A percentile compares a stretch with the other conserved stretches of the same genome.
phyloP scores from a whole-genome alignment of 2,329 filamentous ascomycete genomes.

The Neurospora sp. region DNA sequence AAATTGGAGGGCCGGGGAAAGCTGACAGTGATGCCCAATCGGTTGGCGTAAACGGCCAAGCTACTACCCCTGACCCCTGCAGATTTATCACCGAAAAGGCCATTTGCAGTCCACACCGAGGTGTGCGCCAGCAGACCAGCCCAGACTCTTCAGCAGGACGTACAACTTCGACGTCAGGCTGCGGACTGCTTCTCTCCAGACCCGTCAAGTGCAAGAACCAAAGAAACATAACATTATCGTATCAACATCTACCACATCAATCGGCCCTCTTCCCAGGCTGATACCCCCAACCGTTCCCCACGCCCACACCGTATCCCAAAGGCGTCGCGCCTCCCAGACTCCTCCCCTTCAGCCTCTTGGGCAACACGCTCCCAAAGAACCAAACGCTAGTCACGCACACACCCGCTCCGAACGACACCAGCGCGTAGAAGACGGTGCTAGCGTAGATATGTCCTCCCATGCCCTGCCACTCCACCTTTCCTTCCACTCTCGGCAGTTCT shows the following conservation, averaged over 20 bases:
- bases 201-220: background rate
- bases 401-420: slow-evolving; percentile 50
- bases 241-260: background rate
- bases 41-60: background rate
- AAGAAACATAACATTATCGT: background rate
- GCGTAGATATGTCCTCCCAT: slow-evolving; percentile 55
- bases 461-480: slow-evolving; percentile 54
- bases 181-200: background rate
- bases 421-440: slow-evolving; percentile 52
- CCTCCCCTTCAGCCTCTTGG: slow-evolving; percentile 39
- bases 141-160: too few species aligned
- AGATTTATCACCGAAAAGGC: background rate
- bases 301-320: slow-evolving; percentile 38
- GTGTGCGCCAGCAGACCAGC: background rate
- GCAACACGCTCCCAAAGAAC: slow-evolving; percentile 50
- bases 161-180: too few species aligned
- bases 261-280: slow-evolving; percentile 28
- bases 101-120: background rate
- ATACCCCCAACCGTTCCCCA: slow-evolving; percentile 51
- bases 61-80: background rate
- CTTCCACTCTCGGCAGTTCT: slow-evolving; percentile 56
- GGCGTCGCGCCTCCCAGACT: slow-evolving; percentile 47
- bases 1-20: background rate
- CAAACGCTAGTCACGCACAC: slow-evolving; percentile 44
- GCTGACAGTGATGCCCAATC: background rate